Conservation (phyloP, 179 eudicot genomes). For the Spergularia azorica region DNA sequence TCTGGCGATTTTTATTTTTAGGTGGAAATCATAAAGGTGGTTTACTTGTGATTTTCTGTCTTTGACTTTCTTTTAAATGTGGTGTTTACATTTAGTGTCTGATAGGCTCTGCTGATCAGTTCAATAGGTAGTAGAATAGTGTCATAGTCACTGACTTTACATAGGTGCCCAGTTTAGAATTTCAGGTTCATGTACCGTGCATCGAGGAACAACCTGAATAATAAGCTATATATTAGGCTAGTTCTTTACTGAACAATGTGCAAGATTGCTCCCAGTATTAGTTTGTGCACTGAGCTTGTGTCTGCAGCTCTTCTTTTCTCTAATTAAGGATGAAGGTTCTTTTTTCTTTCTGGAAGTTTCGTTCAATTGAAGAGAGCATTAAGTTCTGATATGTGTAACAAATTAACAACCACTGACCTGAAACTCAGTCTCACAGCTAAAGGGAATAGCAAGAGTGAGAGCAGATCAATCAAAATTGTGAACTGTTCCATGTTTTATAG, state of each 20-base stretch:
- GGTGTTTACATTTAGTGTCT: background rate
- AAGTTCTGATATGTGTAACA: background rate
- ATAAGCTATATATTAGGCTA: background rate
- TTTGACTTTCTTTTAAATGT: background rate
- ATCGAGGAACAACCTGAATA: background rate
- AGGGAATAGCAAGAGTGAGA: background rate
- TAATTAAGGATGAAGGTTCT: no score
- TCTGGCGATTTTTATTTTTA: background rate
- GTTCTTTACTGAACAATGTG: background rate
- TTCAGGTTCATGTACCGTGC: background rate
- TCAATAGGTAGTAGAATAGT: no score
- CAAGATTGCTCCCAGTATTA: background rate
- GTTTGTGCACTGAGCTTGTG: background rate
- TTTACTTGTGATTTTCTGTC: background rate
- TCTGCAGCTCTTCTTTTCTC: background rate
- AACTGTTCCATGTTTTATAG: background rate
- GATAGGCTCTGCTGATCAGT: background rate
- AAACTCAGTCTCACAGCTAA: background rate
- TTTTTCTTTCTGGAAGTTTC: no score
- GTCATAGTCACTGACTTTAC: constrained; percentile 4
- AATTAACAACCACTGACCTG: background rate
- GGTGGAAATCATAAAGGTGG: background rate
- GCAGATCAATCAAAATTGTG: background rate
- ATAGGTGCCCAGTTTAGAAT: background rate
- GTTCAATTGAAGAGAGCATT: background rate